Evolutionary conservation across 179 eudicot species (phyloP), one percentile per base, ranked within the genome.

Genomic region (Pouteria campechiana): DNA sequence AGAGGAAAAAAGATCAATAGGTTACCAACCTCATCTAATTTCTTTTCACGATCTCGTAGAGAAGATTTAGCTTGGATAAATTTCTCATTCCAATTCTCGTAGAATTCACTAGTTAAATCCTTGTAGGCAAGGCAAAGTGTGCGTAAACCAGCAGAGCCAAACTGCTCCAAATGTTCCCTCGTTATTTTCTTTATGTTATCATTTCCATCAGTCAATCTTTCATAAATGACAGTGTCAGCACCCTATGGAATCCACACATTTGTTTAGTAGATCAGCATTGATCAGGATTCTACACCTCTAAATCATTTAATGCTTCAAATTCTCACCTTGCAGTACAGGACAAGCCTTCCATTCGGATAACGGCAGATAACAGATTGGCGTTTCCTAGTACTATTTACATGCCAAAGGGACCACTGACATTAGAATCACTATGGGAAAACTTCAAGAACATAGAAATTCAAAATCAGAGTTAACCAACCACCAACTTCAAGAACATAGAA

Each of bases 321-420:
- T 15, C 39, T 50, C 64, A 82, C 98, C 88, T 90, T 90, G 64
- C 98, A 90, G 70, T 86, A 90, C 65, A 90, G 52, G 31, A 90
- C 92, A 67, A 90, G 87, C 65, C 92, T 79, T 17, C 96, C 98
- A 73, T 90, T 88, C 10, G 81, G 75, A 57, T 68, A 82, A 30
- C 94, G 90, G 50, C 98, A 90, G 47, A 90, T 75, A 50, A 90
- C 98, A 48, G 98, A 90, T 50, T 90, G 98, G 56, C 98, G 86
- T 68, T 90, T 90, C 75, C 98, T 68, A 17, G 89, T 77, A 68
- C 98, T 90, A 64, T 27, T 60, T 24, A 48, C 16, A 35, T 46
- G 24, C 46, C 25, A 50, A 65, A 35, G 66, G 20, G 38, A 41
- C 22, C 50, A 24, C 29, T 41, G 57, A 25, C 16, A 23, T 56